Conservation (phyloP, 768 basidiomycete genomes). For the Russula abietina region DNA sequence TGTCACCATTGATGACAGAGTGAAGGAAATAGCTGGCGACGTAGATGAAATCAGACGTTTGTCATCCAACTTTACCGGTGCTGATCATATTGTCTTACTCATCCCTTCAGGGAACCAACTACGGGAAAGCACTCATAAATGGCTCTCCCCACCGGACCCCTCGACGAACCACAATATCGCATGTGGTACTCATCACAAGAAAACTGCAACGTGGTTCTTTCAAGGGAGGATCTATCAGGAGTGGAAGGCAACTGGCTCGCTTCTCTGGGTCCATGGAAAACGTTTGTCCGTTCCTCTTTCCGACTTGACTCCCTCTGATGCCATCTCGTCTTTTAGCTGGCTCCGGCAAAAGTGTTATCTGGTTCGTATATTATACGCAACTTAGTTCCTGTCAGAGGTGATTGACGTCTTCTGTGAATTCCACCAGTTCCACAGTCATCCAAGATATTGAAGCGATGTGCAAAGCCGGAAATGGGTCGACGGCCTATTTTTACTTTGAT, state of each 20-base stretch:
- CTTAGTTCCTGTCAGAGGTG: neutral
- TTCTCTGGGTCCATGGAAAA: slow-evolving; percentile 10
- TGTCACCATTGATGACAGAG: neutral
- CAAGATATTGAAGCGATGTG: neutral
- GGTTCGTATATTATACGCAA: neutral
- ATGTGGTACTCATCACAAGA: neutral
- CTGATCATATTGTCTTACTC: neutral
- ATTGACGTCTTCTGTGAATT: neutral
- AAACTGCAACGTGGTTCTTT: neutral
- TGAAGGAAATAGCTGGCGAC: neutral
- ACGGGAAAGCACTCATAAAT: neutral
- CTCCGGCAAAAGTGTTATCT: slow-evolving; percentile 7
- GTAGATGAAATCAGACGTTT: neutral
- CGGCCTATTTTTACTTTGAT: slow-evolving; percentile 2
- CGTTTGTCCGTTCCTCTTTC: neutral
- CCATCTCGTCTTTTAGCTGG: neutral
- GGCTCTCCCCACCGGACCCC: slow-evolving; percentile 10
- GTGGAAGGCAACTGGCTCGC: neutral
- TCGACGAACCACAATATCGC: neutral
- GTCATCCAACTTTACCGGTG: neutral
- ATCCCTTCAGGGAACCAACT: neutral
- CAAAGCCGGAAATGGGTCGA: neutral
- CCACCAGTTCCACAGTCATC: slow-evolving; percentile 3
- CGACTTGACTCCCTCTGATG: neutral
- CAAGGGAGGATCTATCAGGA: neutral